Conservation (phyloP, 331 rosid genomes). For the Acacia pycnantha region DNA sequence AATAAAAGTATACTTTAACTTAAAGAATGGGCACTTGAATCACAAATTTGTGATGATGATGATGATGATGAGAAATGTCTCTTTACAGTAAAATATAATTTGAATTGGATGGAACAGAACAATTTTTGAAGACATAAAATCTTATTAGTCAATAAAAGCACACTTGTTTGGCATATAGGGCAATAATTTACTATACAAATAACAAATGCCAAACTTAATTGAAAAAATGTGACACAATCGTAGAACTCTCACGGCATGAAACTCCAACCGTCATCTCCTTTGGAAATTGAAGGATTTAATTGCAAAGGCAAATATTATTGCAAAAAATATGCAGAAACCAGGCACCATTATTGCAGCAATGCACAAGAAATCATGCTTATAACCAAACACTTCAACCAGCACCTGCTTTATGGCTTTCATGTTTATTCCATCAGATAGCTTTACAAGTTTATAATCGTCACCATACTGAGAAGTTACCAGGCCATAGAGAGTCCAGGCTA, state of each 20-base stretch:
- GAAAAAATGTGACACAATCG: constrained; percentile 7
- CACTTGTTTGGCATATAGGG: constrained; percentile 21
- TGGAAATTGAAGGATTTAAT: constrained; percentile 98
- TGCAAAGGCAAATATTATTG: constrained; percentile 79
- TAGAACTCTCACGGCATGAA: constrained; percentile 8
- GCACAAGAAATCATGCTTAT: constrained; percentile 73
- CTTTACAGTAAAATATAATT: constrained; percentile 31
- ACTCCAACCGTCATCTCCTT: constrained; percentile 66
- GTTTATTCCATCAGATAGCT: constrained; percentile 59
- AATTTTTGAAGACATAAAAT: constrained; percentile 6
- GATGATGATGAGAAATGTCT: background rate
- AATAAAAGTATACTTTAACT: too few relatives aligned
- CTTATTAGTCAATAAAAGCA: constrained; percentile 34
- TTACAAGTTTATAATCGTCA: constrained; percentile 49
- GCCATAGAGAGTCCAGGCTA: constrained; percentile 95
- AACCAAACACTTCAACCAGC: constrained; percentile 69
- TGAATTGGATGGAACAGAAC: constrained; percentile 9
- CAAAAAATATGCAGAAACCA: constrained; percentile 85
- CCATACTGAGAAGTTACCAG: constrained; percentile 90
- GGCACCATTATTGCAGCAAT: constrained; percentile 73
- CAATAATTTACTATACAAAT: constrained; percentile 49
- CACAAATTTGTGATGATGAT: background rate
- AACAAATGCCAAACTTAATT: constrained; percentile 37
- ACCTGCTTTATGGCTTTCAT: constrained; percentile 43
- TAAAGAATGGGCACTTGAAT: background rate